Conservation (phyloP, 2,329 filamentous ascomycete species). For the Aspergillus sp. region DNA sequence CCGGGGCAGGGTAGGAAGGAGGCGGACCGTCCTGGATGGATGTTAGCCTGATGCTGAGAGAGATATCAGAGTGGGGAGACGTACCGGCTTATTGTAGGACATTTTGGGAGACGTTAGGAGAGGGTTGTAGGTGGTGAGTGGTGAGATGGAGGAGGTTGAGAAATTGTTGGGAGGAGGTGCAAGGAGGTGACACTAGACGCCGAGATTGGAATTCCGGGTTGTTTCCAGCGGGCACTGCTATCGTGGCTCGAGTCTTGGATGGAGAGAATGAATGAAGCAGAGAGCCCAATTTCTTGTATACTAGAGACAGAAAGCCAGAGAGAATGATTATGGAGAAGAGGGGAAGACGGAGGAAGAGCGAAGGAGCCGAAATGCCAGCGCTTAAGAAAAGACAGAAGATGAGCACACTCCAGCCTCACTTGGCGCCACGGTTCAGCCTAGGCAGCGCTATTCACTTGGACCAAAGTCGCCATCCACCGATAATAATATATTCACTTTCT, state of each 20-base stretch:
- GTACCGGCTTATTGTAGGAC: constrained; percentile 36
- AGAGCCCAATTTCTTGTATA: background rate
- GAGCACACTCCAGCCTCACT: background rate
- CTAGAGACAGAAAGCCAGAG: background rate
- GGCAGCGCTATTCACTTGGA: constrained; percentile 4
- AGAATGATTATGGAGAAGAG: background rate
- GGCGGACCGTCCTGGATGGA: constrained; percentile 32
- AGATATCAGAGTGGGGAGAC: constrained; percentile 3
- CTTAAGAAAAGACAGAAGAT: background rate
- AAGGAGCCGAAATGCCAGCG: constrained; percentile 2
- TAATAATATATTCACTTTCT: background rate
- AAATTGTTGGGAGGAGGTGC: constrained; percentile 2
- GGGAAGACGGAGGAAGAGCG: background rate
- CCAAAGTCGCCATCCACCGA: background rate
- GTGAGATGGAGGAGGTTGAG: background rate
- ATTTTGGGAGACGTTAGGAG: constrained; percentile 16
- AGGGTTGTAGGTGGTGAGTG: background rate
- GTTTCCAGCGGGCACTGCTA: background rate
- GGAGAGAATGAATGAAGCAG: background rate
- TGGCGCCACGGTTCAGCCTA: constrained; percentile 5
- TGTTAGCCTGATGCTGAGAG: background rate
- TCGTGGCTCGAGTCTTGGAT: no score
- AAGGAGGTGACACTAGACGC: background rate
- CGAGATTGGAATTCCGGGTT: background rate
- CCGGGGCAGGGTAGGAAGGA: constrained; percentile 37